Percentiles rank a stretch among this genome's conserved stretches.
Conservation (phyloP, 2,329 filamentous ascomycete genomes). For the Alternaria burnsii region DNA sequence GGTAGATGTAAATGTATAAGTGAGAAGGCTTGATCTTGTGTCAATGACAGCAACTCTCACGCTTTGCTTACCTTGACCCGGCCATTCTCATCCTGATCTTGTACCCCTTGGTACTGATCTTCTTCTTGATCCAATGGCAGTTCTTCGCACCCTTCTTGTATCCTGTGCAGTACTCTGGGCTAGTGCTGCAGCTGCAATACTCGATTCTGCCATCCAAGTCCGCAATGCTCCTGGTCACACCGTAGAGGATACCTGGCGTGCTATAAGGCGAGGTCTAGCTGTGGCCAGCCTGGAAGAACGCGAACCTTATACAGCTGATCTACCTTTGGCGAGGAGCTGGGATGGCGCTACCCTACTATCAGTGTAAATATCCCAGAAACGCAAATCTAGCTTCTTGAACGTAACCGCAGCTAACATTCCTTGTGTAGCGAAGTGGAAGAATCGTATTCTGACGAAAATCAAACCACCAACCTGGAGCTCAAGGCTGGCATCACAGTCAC, state of each 20-base stretch:
- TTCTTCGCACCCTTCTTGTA: background rate
- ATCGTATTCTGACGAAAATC: too few species aligned
- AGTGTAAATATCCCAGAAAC: slow-evolving; percentile 28
- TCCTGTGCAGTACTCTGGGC: background rate
- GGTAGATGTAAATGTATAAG: slow-evolving; percentile 5
- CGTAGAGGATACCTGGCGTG: slow-evolving; percentile 18
- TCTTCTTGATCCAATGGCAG: background rate
- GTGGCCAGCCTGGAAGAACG: slow-evolving; percentile 11
- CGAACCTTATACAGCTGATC: slow-evolving; percentile 17
- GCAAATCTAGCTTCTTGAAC: too few species aligned
- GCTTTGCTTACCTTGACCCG: background rate
- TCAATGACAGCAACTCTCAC: background rate
- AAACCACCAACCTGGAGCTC: slow-evolving; percentile 8
- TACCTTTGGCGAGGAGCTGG: slow-evolving; percentile 49
- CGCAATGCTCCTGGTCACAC: slow-evolving; percentile 22
- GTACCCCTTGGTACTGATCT: background rate
- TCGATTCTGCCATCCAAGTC: slow-evolving; percentile 3
- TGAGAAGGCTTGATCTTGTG: background rate
- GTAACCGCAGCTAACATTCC: too few species aligned
- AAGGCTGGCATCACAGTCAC: slow-evolving; percentile 52
- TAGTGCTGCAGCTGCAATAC: background rate
- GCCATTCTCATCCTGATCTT: background rate
- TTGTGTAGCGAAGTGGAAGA: too few species aligned
- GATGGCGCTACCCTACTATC: slow-evolving; percentile 50
- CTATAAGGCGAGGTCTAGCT: slow-evolving; percentile 20